These are phyloP conservation scores for Takakia lepidozioides DNA, from an alignment of 225 moss, liverwort and hornwort genomes.

Conservation along the genomic window DNA sequence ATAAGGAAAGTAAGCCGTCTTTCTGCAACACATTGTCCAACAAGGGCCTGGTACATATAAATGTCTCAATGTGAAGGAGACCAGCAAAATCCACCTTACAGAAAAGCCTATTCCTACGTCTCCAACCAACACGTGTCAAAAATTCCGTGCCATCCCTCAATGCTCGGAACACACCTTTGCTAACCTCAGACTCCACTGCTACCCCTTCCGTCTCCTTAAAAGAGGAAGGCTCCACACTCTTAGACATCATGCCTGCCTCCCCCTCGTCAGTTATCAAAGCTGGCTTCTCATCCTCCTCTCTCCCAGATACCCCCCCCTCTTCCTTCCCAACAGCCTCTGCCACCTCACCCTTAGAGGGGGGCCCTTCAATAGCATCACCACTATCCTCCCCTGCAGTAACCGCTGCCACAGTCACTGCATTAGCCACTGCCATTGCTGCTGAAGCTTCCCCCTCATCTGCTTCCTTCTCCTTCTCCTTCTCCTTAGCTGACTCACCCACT, in stretches of 20 bases:
- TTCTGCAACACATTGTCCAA: constrained; percentile 65
- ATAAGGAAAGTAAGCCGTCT: constrained; percentile 56
- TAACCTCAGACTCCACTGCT: constrained; percentile 99
- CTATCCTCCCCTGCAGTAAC: constrained; percentile 77
- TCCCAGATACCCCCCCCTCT: constrained; percentile 50
- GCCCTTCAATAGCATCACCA: constrained; percentile 85
- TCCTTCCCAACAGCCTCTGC: constrained; percentile 46
- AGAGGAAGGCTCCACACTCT: constrained; percentile 95
- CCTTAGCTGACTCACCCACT: constrained; percentile 57
- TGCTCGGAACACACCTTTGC: constrained; percentile 99
- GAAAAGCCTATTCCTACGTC: constrained; percentile 56
- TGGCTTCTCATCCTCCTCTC: constrained; percentile 72
- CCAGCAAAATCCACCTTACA: constrained; percentile 85
- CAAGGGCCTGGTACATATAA: constrained; percentile 52
- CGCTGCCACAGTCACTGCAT: constrained; percentile 47
- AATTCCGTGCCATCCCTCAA: constrained; percentile 84
- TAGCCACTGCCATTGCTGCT: constrained; percentile 32
- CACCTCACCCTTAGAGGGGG: constrained; percentile 68
- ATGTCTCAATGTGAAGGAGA: constrained; percentile 64
- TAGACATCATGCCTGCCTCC: constrained; percentile 93
- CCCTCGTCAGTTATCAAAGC: constrained; percentile 93
- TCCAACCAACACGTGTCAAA: constrained; percentile 64
- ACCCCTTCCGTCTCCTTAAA: constrained; percentile 99
- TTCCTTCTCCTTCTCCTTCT: constrained; percentile 54
- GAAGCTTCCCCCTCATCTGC: constrained; percentile 49